Evolutionary conservation across 1,139 yeast genomes (phyloP), one percentile per base, ranked within the genome.

Genomic region (Saccharomycopsis hybrid): DNA sequence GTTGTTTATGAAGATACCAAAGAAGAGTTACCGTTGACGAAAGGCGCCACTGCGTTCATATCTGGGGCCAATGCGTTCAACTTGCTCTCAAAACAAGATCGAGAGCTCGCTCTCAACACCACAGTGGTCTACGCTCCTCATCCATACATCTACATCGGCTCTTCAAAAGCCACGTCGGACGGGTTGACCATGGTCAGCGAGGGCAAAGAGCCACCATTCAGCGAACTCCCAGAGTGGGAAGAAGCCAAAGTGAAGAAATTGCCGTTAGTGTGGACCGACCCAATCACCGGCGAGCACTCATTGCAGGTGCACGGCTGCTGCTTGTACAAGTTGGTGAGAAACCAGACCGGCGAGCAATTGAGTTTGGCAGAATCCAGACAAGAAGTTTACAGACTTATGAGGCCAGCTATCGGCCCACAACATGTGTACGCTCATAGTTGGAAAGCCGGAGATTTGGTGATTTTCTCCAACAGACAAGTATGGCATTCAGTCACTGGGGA

Each of bases 401-500:
- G 94, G 64, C 95, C 95, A 3, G 87, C 90, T n/a, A 85, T 87
- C 58, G 67, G 83, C 3, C 90, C 95, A 24, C 63, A 77, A 53
- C 65, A 80, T 49, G 81, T 87, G 9, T 85, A 85, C 65, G 85
- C 90, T 3, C 95, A 87, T 63, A 77, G 78, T 44, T 87, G 96
- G 96, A 69, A 70, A 41, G 76, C 80, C 58, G 95, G 95, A 49
- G 96, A 87, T 60, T 73, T 87, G 62, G 94, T 86, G 35, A 80
- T 87, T 53, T 87, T 87, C 71, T 86, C 73, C 68, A 87, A 87
- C 71, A 76, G 90, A 63, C 95, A 95, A 41, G 92, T 87, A 9
- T 83, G 89, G 82, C 96, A 87, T 63, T 80, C 92, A 3, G 95
- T 87, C 38, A 86, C 95, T 29, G 95, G 95, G 48, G 95, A 86